Base-by-base conservation (phyloP, 2,329 filamentous ascomycete genomes). In the Microthyrium microscopicum region DNA sequence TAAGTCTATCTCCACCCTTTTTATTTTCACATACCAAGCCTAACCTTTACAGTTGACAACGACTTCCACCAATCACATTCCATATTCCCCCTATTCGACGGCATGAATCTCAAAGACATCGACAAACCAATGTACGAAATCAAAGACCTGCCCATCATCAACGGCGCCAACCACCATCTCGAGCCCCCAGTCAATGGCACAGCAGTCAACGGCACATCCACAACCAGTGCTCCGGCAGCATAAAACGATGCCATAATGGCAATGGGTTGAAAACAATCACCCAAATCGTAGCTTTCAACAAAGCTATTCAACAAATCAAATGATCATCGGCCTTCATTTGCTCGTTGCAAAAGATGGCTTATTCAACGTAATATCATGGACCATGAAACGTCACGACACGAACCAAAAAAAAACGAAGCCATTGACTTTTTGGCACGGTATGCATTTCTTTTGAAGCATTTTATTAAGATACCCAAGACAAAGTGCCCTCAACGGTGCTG, bases 11-110 rank as follows among this genome's bases (percentile, higher is more conserved):
- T n/a, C n/a, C n/a, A n/a, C 12, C 5, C 13, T 7, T 18, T 5
- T 32, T 8, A 7, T 19, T 7, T 8, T 19, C 7, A n/a, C n/a
- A 33, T 9, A n/a, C 5, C 13, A 15, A 33, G 28, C 17, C 13
- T 20, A 5, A n/a, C 26, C 17, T 40, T 31, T 17, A n/a, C 18
- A 85, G 89, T 98, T 19, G 84, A 98, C 62, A 98, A 98, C 50
- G 84, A 98, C 54, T 98, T 98, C 73, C 83, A 92, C 53, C 68
- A 83, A 46, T 73, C 72, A 35, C 67, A 73, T 33, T 76, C 74
- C 35, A 79, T 98, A 44, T 95, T 93, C 53, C 70, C 79, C 29
- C 64, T 95, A 18, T 89, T 98, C 52, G 70, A 85, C 12, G 83
- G 73, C 17, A 65, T 98, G 3, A 54, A 68, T 39, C 72, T 81